Evolutionary conservation across 768 basidiomycete species (phyloP).

Genomic region (Sarcodon aspratus): DNA sequence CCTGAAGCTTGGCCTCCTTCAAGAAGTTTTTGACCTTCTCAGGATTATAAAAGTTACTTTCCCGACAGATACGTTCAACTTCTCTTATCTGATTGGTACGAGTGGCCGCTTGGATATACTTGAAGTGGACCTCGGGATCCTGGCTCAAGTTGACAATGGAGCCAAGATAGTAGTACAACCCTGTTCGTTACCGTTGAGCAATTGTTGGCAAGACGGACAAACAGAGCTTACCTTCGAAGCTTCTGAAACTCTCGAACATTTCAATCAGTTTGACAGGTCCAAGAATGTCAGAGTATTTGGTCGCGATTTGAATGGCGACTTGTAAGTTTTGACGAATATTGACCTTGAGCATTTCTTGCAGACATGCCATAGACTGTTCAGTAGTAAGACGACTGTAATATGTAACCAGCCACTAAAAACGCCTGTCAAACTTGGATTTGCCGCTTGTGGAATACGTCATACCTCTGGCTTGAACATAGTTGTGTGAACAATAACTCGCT

Average conservation of each 20-base stretch:
- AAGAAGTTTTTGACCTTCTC: slow-evolving; percentile 99
- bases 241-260: slow-evolving; percentile 97
- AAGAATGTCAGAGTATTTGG: slow-evolving; percentile 96
- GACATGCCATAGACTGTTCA: slow-evolving; percentile 91
- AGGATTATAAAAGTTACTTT: slow-evolving; percentile 95
- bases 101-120: slow-evolving; percentile 98
- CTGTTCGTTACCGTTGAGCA: slow-evolving; percentile 20
- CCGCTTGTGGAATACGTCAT: slow-evolving; percentile 2
- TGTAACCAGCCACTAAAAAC: slow-evolving; percentile 78
- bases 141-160: slow-evolving; percentile 95
- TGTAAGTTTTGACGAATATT: slow-evolving; percentile 98
- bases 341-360: slow-evolving; percentile 94
- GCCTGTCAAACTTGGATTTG: not conserved
- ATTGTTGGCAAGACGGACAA: not conserved
- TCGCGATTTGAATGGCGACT: slow-evolving; percentile 93
- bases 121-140: slow-evolving; percentile 97
- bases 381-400: slow-evolving; percentile 97
- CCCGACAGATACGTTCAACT: slow-evolving; percentile 96
- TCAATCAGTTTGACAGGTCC: slow-evolving; percentile 97
- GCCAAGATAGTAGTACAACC: slow-evolving; percentile 97
- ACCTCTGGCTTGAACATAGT: slow-evolving; percentile 77
- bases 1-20: slow-evolving; percentile 93
- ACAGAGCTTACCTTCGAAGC: slow-evolving; percentile 65
- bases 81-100: slow-evolving; percentile 97
- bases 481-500: slow-evolving; percentile 93